Evolutionary conservation across 768 basidiomycete species (phyloP), one percentile per base, ranked within the genome.

Genomic region (Pleurotus pulmonarius): DNA sequence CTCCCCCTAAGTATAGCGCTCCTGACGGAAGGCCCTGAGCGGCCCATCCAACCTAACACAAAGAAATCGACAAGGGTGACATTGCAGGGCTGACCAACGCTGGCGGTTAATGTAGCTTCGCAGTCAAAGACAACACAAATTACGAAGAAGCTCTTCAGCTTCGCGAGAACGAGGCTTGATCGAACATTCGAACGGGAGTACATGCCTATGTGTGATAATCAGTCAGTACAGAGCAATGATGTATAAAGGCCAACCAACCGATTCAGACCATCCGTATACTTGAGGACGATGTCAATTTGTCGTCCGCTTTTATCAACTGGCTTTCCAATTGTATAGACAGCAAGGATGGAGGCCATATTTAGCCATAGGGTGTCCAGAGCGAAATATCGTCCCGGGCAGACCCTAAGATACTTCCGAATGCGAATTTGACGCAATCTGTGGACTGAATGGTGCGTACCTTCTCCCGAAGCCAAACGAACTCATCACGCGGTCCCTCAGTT

Each of bases 341-440:
- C 63, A 13, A 77, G 67, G 9, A 77, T 58, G 3, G 66, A 66
- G 4, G 70, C 69, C 9, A 68, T 61, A 2, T 58, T 61, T 4
- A 73, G 52, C 64, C 65, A 73, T 6, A 71, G 44, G 0, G 63
- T 59, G 1, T 64, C 61, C 3, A 62, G 46, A 3, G 69, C 72
- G 29, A 75, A 63, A 45, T 72, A 67, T 12, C 60, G 58, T 6
- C 76, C 76, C 0, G 75, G 73, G 55, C 76, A 77, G 9, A 69
- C 58, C 48, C 73, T 74, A 48, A 15, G 47, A 29, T 13, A 44
- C 16, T 25, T 38, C n/a, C n/a, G 4, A 34, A 37, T 15, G 8
- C 7, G 15, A 39, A 9, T 12, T 16, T 15, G 20, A 34, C 11
- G 11, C 3, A 34, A 34, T 7, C 29, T 7, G 11, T 34, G 3